These are phyloP conservation scores for Telfairia occidentalis DNA, from an alignment of 331 rosid species.

Conservation along the genomic window DNA sequence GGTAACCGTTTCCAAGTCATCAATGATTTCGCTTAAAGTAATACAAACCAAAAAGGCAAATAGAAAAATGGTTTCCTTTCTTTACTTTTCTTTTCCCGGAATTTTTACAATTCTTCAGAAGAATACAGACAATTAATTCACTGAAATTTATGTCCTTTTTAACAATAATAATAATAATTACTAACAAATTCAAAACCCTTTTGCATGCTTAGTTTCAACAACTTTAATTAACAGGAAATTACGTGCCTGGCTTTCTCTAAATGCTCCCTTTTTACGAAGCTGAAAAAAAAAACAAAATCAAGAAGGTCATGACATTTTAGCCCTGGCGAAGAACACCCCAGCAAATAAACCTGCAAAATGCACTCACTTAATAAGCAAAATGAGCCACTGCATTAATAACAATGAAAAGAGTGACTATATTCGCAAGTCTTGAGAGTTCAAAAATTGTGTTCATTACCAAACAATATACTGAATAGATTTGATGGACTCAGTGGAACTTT, in stretches of 20 bases:
- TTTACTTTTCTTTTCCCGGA: not conserved
- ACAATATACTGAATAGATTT: conserved; percentile 66
- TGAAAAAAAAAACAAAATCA: not conserved
- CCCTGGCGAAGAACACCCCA: conserved; percentile 70
- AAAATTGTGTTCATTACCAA: conserved; percentile 39
- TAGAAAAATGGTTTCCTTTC: not conserved
- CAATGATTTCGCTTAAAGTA: not conserved
- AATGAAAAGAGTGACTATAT: not conserved
- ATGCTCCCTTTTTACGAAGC: not conserved
- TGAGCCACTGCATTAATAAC: not conserved
- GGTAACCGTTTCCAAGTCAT: not conserved
- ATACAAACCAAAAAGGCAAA: not conserved
- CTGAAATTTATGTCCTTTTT: not conserved
- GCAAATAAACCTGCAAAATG: conserved; percentile 68
- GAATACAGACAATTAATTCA: not conserved
- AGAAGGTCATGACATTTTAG: conserved; percentile 50
- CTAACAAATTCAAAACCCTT: not conserved
- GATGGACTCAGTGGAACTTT: conserved; percentile 56
- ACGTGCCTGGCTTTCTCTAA: not conserved
- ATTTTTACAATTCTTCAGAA: not conserved
- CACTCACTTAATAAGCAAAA: not conserved
- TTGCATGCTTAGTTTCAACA: not conserved
- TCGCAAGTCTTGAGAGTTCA: not conserved
- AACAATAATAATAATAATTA: not conserved
- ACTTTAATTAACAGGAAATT: not conserved